phyloP scores from a whole-genome alignment of 2,329 filamentous ascomycete species.

The Xylaria sp. region DNA sequence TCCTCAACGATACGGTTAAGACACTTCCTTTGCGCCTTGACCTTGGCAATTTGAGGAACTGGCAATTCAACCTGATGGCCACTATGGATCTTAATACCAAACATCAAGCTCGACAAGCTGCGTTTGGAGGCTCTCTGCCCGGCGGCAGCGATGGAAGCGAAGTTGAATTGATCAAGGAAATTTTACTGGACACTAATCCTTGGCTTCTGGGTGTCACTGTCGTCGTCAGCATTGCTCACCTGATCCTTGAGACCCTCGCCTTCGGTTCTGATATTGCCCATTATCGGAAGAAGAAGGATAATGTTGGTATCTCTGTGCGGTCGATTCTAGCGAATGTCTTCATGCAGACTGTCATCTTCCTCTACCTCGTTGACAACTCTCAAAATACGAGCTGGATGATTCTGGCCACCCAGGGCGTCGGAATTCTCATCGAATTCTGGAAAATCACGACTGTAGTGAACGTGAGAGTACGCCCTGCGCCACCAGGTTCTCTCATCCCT shows the following conservation, averaged over 20 bases:
- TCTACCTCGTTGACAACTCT: slow-evolving; percentile 97
- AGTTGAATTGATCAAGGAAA: slow-evolving; percentile 96
- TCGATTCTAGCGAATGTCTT: slow-evolving; percentile 97
- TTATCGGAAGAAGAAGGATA: slow-evolving; percentile 99
- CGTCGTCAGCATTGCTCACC: slow-evolving; percentile 87
- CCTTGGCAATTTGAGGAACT: slow-evolving; percentile 82
- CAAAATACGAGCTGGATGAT: slow-evolving; percentile 99
- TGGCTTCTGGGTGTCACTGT: slow-evolving; percentile 88
- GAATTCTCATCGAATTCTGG: slow-evolving; percentile 79
- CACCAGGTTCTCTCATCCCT: slow-evolving; percentile 76
- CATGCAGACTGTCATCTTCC: slow-evolving; percentile 95
- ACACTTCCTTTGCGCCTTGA: slow-evolving; percentile 85
- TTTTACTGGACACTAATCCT: slow-evolving; percentile 90
- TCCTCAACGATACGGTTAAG: slow-evolving; percentile 89
- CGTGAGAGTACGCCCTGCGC: slow-evolving; percentile 78
- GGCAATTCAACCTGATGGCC: slow-evolving; percentile 90
- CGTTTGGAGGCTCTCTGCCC: slow-evolving; percentile 73
- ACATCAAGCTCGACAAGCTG: slow-evolving; percentile 81
- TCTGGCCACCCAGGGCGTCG: slow-evolving; percentile 88
- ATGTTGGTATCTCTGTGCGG: slow-evolving; percentile 93
- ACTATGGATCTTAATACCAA: slow-evolving; percentile 90
- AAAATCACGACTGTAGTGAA: slow-evolving; percentile 97
- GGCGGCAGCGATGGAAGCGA: slow-evolving; percentile 90
- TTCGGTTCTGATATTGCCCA: slow-evolving; percentile 98
- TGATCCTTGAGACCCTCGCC: slow-evolving; percentile 93